Evolutionary conservation across 768 basidiomycete genomes (phyloP), one percentile per base, ranked within the genome.

Genomic region (Boletellus ananas): DNA sequence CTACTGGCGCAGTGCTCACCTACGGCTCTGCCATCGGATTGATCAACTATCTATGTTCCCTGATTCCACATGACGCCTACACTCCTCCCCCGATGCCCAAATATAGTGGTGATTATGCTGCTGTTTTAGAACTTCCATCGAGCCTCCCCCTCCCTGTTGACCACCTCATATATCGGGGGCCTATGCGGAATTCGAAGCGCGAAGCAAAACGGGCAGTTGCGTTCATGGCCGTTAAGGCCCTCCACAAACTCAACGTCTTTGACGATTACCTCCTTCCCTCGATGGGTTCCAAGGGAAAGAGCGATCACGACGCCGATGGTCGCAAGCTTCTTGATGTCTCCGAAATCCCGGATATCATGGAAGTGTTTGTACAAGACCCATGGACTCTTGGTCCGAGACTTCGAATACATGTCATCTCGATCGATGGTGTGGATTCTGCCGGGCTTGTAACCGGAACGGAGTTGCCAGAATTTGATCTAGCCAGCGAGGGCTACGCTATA

Each of bases 121-220:
- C 72, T 6, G 74, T 75, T 1, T 68, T 94, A n/a, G 70, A 69
- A 33, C 75, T 94, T 12, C 93, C 93, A 2, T 70, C 79, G 6
- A 77, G 76, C 45, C 73, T 92, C 6, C 82, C 87, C 27, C 73
- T 90, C 4, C 70, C 79, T 0, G 65, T 74, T 0, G 68, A 76
- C 37, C 69, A 81, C 44, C 77, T 88, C 12, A 61, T 72, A 3
- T 87, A 78, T 53, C 62, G 70, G 13, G 90, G 90, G 0, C 85
- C 87, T 4, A 52, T 47, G 6, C 80, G 78, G 49, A 70, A 74
- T 38, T 79, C 87, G 12, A 94, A 92, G 64, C 83, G 78, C 52
- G 89, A 89, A 60, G 91, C 93, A 1, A 90, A 83, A 58, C 83
- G 92, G 7, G 86, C 87, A 3, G 90, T 80, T 11, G 87, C 90